Conservation (phyloP, 352 stramenopile species). For the Phytophthora niederhauseri region DNA sequence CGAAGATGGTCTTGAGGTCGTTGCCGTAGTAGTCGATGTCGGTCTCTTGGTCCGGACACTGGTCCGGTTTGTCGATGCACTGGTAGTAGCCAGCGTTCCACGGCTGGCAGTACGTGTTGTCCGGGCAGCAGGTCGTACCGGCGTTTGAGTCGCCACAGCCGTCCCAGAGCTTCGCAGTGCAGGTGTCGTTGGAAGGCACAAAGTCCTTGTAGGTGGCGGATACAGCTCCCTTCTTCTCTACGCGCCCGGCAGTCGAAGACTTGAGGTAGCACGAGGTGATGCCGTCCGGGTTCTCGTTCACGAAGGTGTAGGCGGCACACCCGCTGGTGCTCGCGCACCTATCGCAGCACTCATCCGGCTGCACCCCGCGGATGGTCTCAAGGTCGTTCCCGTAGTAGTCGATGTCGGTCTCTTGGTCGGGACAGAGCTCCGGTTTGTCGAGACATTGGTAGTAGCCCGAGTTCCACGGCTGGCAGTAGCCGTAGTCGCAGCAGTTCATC, state of each 20-base stretch:
- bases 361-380: conserved; percentile 46
- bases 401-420: conserved; percentile 55
- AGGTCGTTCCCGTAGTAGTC: conserved; percentile 61
- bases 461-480: conserved; percentile 75
- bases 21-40: conserved; percentile 62
- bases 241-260: conserved; percentile 34
- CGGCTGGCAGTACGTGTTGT: conserved; percentile 61
- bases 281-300: conserved; percentile 64
- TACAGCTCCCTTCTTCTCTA: conserved; percentile 39
- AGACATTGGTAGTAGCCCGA: conserved; percentile 67
- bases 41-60: conserved; percentile 53
- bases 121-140: conserved; percentile 35
- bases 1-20: conserved; percentile 53
- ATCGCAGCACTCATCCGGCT: conserved; percentile 45
- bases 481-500: conserved; percentile 45
- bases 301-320: conserved; percentile 65
- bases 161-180: conserved; percentile 18
- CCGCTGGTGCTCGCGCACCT: conserved; percentile 43
- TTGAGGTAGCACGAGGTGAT: conserved; percentile 64
- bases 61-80: conserved; percentile 44
- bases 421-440: conserved; percentile 43
- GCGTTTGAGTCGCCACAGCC: conserved; percentile 25
- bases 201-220: conserved; percentile 36
- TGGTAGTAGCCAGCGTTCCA: conserved; percentile 73
- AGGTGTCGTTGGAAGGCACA: conserved; percentile 8